These are phyloP conservation scores for Gillenia trifoliata DNA, from an alignment of 306 rosid species.

Conservation along the genomic window DNA sequence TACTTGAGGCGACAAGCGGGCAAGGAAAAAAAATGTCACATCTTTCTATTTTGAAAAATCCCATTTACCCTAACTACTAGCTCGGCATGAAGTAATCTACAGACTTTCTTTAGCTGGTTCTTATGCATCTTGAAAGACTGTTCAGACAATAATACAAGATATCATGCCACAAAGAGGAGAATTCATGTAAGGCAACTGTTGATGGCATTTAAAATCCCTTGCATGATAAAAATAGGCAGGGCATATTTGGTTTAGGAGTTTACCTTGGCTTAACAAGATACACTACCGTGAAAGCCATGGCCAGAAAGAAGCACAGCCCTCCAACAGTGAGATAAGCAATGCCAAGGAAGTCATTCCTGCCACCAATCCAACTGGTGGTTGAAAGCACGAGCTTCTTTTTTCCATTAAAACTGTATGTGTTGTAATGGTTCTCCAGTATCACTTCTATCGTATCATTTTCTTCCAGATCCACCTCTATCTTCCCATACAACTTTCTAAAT, in stretches of 20 bases:
- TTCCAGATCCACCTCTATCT: constrained; percentile 58
- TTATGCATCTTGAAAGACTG: background rate
- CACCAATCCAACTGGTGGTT: constrained; percentile 79
- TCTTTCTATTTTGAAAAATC: background rate
- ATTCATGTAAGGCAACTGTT: background rate
- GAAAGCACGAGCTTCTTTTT: constrained; percentile 76
- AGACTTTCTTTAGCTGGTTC: background rate
- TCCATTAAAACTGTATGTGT: constrained; percentile 69
- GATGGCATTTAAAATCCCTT: background rate
- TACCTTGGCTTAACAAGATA: constrained; percentile 94
- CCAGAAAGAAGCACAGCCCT: constrained; percentile 81
- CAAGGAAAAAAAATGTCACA: background rate
- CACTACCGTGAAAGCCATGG: constrained; percentile 69
- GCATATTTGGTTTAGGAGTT: background rate
- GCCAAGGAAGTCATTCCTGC: constrained; percentile 77
- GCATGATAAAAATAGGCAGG: background rate
- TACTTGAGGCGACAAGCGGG: background rate
- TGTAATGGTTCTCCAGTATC: constrained; percentile 45
- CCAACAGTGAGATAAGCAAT: constrained; percentile 88
- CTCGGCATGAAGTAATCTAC: background rate
- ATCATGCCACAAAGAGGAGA: background rate
- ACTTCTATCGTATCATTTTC: constrained; percentile 35
- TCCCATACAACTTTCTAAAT: constrained; percentile 71
- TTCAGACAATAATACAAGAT: background rate
- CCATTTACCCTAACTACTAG: background rate